phyloP scores from a whole-genome alignment of 78 protist genomes.

The Dictyostelium capitatum region DNA sequence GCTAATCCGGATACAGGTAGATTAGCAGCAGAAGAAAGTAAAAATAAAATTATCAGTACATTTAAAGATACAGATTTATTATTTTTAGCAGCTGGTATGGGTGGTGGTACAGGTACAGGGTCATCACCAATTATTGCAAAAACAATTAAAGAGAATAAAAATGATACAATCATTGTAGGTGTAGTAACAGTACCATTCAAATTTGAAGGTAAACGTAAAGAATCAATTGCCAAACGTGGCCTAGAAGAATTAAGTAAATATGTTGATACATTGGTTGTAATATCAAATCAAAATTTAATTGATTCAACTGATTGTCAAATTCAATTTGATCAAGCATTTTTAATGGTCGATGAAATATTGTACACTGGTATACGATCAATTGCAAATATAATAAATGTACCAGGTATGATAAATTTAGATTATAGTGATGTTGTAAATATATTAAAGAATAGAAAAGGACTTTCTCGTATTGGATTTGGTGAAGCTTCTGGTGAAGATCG shows the following conservation, averaged over 20 bases:
- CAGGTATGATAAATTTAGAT: constrained; percentile 91
- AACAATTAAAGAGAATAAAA: constrained; percentile 20
- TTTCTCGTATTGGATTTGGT: constrained; percentile 52
- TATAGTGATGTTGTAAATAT: constrained; percentile 81
- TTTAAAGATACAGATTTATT: constrained; percentile 82
- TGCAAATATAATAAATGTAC: constrained; percentile 83
- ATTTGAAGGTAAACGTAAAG: constrained; percentile 79
- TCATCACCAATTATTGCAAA: constrained; percentile 90
- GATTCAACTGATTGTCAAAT: constrained; percentile 2
- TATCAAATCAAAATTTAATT: constrained; percentile 85
- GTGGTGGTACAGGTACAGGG: constrained; percentile 96
- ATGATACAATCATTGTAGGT: constrained; percentile 72
- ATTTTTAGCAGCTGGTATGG: constrained; percentile 93
- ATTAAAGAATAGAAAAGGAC: constrained; percentile 24
- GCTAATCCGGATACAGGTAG: constrained; percentile 86
- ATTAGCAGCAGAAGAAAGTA: constrained; percentile 85
- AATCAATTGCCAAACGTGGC: constrained; percentile 57
- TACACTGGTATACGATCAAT: constrained; percentile 81
- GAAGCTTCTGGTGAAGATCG: constrained; percentile 70
- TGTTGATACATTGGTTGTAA: constrained; percentile 87
- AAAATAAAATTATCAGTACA: background rate
- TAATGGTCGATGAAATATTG: constrained; percentile 83
- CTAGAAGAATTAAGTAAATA: constrained; percentile 51
- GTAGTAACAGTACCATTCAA: constrained; percentile 83
- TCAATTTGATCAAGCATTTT: constrained; percentile 76